These are phyloP conservation scores for Trichomonas vaginalis DNA, from an alignment of 208 protist species.

Conservation along the genomic window DNA sequence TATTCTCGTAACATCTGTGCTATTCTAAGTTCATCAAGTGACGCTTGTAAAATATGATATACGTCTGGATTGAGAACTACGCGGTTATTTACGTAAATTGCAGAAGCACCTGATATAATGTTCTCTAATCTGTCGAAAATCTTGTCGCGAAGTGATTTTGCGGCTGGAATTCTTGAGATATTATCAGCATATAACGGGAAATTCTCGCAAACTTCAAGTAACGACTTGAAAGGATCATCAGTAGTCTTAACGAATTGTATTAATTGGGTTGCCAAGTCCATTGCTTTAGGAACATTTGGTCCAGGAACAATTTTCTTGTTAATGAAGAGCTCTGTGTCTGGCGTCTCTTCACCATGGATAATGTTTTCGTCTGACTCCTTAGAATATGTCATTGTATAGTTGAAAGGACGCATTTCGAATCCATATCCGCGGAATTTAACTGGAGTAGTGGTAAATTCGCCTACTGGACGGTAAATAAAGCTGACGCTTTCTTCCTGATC, in stretches of 20 bases:
- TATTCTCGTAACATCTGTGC: neutral
- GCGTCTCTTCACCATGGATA: neutral
- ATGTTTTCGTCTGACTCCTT: neutral
- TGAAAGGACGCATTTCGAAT: neutral
- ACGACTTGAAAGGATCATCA: neutral
- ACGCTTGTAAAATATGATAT: neutral
- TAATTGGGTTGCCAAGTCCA: neutral
- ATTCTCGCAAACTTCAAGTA: neutral
- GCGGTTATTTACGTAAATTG: neutral
- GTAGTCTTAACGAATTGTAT: neutral
- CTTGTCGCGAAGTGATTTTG: neutral
- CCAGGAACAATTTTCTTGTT: neutral
- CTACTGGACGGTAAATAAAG: neutral
- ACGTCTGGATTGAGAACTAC: neutral
- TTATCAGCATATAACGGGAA: neutral
- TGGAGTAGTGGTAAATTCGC: neutral
- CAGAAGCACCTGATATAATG: neutral
- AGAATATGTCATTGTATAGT: conserved; percentile 14
- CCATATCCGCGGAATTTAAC: neutral
- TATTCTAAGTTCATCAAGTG: neutral
- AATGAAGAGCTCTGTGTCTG: neutral
- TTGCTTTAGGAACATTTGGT: neutral
- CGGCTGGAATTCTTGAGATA: neutral
- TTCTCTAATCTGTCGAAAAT: neutral
- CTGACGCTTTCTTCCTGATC: neutral